Evolutionary conservation across 208 protist species (phyloP), one percentile per base, ranked within the genome.

Genomic region (Angomonas ambiguus): DNA sequence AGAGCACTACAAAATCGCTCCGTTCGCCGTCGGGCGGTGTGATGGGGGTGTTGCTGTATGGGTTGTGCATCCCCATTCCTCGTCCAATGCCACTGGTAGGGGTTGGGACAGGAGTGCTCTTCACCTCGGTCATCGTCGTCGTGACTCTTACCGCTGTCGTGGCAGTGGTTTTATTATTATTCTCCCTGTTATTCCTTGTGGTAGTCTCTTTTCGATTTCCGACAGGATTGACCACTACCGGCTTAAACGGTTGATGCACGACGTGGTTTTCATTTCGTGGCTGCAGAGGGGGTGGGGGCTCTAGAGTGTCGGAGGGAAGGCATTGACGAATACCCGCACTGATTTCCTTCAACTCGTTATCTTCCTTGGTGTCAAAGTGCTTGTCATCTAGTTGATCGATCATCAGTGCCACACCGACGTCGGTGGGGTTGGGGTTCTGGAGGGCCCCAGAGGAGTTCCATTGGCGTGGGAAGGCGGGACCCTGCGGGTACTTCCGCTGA

Each of bases 341-440:
- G 45, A 53, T 53, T 13, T 13, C 45, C 45, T 53, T 53, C 45
- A 53, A n/a, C 16, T 53, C 45, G 24, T 53, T 53, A 5, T 53
- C 45, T 20, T 53, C 45, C 10, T 53, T 53, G 45, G 45, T 20
- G 45, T 53, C 45, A 53, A 53, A 53, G 45, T 53, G 45, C 20
- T 53, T 53, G 45, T 53, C 45, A 20, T 53, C 45, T 3, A 53
- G 45, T 53, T 41, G 35, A 13, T 41, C 35, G 13, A 41, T 41
- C 35, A 41, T 5, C 35, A 13, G 8, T 8, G 16, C 45, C 20
- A 8, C 45, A 20, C 5, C 18, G 45, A n/a, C 18, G 45, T n/a
- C 45, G 20, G 8, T n/a, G 8, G 45, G 18, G 16, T 16, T 45
- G 38, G 11, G 11, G 38, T 16, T 45, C 11, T 45, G 38, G 38